Conservation (phyloP, 2,329 filamentous ascomycete genomes). For the Hymenoscyphus fructigenus region DNA sequence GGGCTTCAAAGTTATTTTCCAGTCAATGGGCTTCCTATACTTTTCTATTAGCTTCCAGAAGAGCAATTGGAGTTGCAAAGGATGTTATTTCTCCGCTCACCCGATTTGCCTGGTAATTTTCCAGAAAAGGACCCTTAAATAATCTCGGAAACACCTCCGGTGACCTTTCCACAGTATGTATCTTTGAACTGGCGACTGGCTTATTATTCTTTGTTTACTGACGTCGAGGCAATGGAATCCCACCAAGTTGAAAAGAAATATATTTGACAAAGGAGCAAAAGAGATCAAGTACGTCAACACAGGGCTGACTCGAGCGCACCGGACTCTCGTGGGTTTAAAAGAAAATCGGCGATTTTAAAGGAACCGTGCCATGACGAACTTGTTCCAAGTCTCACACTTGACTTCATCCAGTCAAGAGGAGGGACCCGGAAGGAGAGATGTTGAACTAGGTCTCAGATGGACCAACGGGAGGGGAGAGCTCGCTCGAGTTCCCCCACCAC, state of each 20-base stretch:
- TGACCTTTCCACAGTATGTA: background rate
- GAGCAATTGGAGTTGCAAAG: background rate
- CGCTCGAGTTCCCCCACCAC: constrained; percentile 23
- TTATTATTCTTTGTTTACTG: background rate
- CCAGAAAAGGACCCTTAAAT: background rate
- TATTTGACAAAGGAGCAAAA: too few species aligned
- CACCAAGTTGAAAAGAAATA: too few species aligned
- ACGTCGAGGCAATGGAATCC: too few species aligned
- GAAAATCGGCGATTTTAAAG: constrained; percentile 14
- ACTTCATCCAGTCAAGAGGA: constrained; percentile 21
- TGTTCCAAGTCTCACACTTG: constrained; percentile 19
- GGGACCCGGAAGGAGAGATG: background rate
- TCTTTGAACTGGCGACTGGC: background rate
- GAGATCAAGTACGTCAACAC: background rate
- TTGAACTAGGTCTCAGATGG: constrained; percentile 10
- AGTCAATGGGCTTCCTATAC: background rate
- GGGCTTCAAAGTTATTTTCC: background rate
- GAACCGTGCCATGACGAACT: constrained; percentile 23
- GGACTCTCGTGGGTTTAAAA: background rate
- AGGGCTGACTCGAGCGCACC: background rate
- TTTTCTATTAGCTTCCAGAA: background rate
- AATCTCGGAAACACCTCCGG: background rate
- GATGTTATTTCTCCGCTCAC: background rate
- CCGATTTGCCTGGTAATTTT: background rate
- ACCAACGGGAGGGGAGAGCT: background rate